phyloP scores from a whole-genome alignment of 305 asterid species.

The Fraxinus albicans region DNA sequence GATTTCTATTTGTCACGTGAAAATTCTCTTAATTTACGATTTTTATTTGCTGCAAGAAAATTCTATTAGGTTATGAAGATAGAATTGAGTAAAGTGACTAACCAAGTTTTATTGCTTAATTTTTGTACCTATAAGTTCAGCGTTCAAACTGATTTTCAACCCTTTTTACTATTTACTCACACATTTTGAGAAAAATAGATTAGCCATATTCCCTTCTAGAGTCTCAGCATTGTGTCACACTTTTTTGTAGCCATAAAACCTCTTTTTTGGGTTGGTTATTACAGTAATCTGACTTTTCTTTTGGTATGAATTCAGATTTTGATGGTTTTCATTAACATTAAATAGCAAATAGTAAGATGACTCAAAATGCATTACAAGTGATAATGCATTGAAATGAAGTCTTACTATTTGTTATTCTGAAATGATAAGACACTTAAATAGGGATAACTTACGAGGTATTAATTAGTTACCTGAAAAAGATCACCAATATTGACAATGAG shows the following conservation, averaged over 20 bases:
- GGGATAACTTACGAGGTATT: too few relatives aligned
- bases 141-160: neutral
- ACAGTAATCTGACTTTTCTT: neutral
- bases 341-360: neutral
- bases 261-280: neutral
- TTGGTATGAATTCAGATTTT: neutral
- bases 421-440: neutral
- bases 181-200: neutral
- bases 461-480: constrained; percentile 59
- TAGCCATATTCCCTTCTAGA: neutral
- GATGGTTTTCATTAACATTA: neutral
- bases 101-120: neutral
- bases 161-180: neutral
- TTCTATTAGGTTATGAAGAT: neutral
- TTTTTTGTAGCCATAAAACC: neutral
- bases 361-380: neutral
- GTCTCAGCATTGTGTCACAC: neutral
- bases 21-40: neutral
- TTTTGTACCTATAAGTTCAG: too few relatives aligned
- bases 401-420: neutral
- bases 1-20: neutral
- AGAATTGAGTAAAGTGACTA: neutral
- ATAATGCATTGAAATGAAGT: neutral
- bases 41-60: too few relatives aligned
- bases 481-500: constrained; percentile 83